Conservation (phyloP, 176 grass and related monocot genomes). For the Zea mays region DNA sequence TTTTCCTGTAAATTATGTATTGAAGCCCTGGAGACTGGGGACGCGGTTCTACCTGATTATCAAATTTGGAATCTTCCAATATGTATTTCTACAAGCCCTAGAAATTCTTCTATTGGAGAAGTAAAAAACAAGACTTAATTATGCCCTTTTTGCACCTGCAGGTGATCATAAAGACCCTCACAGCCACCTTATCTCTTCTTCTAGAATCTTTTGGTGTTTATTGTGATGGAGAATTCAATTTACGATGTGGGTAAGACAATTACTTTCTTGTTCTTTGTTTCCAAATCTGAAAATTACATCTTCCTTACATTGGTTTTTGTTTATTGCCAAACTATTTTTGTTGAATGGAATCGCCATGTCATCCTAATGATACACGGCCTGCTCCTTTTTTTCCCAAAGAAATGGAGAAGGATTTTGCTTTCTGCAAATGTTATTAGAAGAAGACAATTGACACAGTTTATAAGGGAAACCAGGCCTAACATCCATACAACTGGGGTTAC, state of each 20-base stretch:
- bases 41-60: constrained; percentile 80
- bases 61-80: constrained; percentile 98
- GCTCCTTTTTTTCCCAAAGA: background rate
- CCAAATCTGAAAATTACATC: background rate
- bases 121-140: constrained; percentile 26
- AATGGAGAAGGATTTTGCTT: background rate
- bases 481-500: background rate
- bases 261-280: constrained; percentile 23
- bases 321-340: background rate
- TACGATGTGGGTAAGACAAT: constrained; percentile 76
- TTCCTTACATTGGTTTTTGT: constrained; percentile 23
- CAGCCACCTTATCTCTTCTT: constrained; percentile 81
- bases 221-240: constrained; percentile 94
- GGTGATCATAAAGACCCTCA: constrained; percentile 99
- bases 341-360: background rate
- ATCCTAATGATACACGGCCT: constrained; percentile 1
- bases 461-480: background rate
- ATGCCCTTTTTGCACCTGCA: constrained; percentile 36
- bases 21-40: constrained; percentile 86
- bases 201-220: constrained; percentile 93
- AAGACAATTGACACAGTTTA: background rate
- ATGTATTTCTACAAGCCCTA: constrained; percentile 54
- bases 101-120: constrained; percentile 23
- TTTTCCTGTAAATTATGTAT: constrained; percentile 87
- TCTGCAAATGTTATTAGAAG: background rate